Evolutionary conservation across 1,139 yeast species (phyloP), one percentile per base, ranked within the genome.

Genomic region (Saccharomyces hybrid): DNA sequence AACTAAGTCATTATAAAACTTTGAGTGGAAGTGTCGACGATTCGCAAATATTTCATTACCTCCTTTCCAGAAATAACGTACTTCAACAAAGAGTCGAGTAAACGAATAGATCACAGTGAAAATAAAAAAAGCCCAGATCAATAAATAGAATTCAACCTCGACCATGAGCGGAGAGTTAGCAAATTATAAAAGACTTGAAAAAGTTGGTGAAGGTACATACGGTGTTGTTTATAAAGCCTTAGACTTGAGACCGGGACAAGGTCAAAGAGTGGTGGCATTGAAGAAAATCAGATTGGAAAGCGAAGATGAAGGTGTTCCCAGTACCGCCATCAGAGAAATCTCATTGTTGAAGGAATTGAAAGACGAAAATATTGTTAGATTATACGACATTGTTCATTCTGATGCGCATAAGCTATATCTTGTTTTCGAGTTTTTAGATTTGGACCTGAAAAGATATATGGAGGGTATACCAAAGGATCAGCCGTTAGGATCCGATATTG

Each of bases 271-370:
- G 28, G 99, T 93, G 48, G 99, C 99, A 0, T 76, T 95, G 64
- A 93, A 93, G 72, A 93, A 93, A 73, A 93, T 93, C 71, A 81
- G 99, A 57, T 77, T 95, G 54, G 99, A 95, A 69, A 89, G 96
- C 48, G 99, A 95, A 72, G 98, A 91, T 72, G 99, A 93, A 73
- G 99, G 99, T 47, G 98, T 93, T 38, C 99, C 99, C 5, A 88
- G 97, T 19, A 95, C 99, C 0, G 98, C 99, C 2, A 93, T 93
- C 59, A 80, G 99, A 62, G 99, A 93, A 71, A 93, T 93, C 62
- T 91, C 98, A 1, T 78, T 95, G 50, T 77, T 93, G 64, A 93
- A 93, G 72, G 99, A 95, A 72, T 81, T 93, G 79, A 81, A 88
- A 59, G 96, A 93, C 71, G 95, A 88, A 63, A 90, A 91, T 72